Evolutionary conservation across 2,329 filamentous ascomycete species (phyloP).

Genomic region (Aspergillus glaucus): DNA sequence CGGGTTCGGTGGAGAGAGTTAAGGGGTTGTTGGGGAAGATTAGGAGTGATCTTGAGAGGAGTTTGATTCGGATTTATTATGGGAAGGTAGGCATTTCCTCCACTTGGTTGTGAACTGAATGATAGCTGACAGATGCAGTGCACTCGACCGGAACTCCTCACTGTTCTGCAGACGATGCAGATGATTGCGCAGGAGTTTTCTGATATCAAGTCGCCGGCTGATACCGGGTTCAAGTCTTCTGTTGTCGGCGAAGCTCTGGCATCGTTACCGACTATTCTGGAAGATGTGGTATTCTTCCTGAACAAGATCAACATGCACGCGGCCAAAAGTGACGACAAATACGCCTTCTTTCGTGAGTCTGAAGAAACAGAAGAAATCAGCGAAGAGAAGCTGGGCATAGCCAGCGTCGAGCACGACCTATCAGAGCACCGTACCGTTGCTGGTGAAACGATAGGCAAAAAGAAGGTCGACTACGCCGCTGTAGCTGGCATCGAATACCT

Average conservation of each 20-base stretch:
- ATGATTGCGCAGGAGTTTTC: constrained; percentile 71
- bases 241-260: constrained; percentile 67
- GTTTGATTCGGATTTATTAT: constrained; percentile 92
- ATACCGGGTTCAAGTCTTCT: constrained; percentile 65
- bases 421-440: constrained; percentile 67
- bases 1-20: constrained; percentile 64
- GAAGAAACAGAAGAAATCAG: constrained; percentile 85
- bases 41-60: constrained; percentile 82
- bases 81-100: constrained; percentile 54
- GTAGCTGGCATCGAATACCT: constrained; percentile 90
- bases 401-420: constrained; percentile 83
- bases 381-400: constrained; percentile 83
- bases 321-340: constrained; percentile 84
- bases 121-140: constrained; percentile 45
- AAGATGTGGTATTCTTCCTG: constrained; percentile 66
- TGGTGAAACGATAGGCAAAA: constrained; percentile 65
- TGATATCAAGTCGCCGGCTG: constrained; percentile 56
- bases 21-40: constrained; percentile 64
- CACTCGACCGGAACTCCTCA: constrained; percentile 77
- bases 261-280: constrained; percentile 68
- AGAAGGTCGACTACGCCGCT: constrained; percentile 70
- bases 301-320: constrained; percentile 80
- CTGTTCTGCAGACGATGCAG: constrained; percentile 78
- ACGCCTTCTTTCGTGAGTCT: constrained; percentile 81
- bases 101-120: neutral